phyloP scores from a whole-genome alignment of 192 early-diverging fungal genomes.

The Umbelopsis ramanniana region DNA sequence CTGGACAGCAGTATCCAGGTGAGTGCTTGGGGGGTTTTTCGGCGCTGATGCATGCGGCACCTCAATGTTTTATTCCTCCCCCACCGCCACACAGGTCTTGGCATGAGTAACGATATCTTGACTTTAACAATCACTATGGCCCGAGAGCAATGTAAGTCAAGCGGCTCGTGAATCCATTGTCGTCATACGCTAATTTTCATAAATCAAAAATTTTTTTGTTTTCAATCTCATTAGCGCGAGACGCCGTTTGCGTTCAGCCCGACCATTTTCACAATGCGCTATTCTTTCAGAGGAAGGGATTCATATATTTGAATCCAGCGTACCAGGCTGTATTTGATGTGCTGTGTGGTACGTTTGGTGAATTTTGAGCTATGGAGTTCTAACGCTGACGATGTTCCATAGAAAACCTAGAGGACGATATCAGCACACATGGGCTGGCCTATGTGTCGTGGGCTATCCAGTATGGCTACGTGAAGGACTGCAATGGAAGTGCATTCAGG shows the following conservation, averaged over 20 bases:
- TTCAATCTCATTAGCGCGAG: constrained; percentile 14
- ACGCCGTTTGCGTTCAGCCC: constrained; percentile 15
- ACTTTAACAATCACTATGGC: neutral
- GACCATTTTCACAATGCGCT: constrained; percentile 29
- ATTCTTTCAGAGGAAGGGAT: constrained; percentile 19
- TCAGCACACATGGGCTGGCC: constrained; percentile 6
- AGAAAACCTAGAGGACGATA: constrained; percentile 17
- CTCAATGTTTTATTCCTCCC: no score
- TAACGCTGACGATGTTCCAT: neutral
- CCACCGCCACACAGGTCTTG: neutral
- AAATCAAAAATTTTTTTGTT: neutral
- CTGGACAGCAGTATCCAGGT: constrained; percentile 23
- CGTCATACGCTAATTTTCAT: neutral
- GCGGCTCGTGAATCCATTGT: neutral
- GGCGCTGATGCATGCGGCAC: no score
- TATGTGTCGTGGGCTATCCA: constrained; percentile 25
- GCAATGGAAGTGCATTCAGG: neutral
- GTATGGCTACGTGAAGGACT: constrained; percentile 13
- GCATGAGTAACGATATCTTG: neutral
- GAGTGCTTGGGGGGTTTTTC: neutral
- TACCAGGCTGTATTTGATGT: constrained; percentile 27
- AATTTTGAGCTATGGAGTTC: no score
- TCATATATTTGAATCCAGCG: constrained; percentile 23
- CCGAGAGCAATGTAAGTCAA: neutral
- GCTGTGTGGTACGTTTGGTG: constrained; percentile 17